These are phyloP conservation scores for Mrakia hoshinonis DNA, from an alignment of 768 basidiomycete species.

Conservation along the genomic window DNA sequence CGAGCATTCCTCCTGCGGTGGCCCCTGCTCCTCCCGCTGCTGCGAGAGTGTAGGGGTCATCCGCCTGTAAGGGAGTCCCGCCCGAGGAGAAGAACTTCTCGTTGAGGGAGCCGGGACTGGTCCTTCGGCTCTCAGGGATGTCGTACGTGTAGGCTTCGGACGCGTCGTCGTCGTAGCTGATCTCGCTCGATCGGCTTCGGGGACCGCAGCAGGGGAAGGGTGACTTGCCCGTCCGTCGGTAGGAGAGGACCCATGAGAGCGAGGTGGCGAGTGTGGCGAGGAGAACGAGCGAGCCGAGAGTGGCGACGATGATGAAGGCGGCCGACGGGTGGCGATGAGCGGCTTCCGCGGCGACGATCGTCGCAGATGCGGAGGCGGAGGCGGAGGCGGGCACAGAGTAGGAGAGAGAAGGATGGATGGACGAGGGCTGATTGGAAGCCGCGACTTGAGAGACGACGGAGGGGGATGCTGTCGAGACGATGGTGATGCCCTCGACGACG, in stretches of 20 bases:
- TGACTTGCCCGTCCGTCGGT: background rate
- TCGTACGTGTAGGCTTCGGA: background rate
- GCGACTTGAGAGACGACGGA: background rate
- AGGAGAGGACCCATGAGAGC: slow-evolving; percentile 9
- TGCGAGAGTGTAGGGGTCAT: background rate
- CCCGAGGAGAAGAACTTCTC: background rate
- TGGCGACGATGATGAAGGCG: slow-evolving; percentile 4
- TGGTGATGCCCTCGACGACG: background rate
- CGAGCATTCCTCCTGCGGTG: background rate
- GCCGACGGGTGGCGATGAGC: background rate
- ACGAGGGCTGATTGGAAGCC: too few species aligned
- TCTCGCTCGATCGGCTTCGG: background rate
- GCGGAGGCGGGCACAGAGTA: background rate
- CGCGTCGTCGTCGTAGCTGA: background rate
- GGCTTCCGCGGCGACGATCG: background rate
- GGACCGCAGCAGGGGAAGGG: background rate
- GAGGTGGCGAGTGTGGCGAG: slow-evolving; percentile 1
- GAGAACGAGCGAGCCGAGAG: background rate
- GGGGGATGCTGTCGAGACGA: background rate
- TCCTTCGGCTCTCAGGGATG: background rate
- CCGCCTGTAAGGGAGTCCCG: too few species aligned
- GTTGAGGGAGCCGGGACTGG: background rate
- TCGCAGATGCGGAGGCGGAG: background rate
- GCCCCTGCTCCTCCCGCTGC: background rate
- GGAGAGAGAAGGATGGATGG: background rate